Conservation (phyloP, 768 basidiomycete species). For the Hygrophorus russula region DNA sequence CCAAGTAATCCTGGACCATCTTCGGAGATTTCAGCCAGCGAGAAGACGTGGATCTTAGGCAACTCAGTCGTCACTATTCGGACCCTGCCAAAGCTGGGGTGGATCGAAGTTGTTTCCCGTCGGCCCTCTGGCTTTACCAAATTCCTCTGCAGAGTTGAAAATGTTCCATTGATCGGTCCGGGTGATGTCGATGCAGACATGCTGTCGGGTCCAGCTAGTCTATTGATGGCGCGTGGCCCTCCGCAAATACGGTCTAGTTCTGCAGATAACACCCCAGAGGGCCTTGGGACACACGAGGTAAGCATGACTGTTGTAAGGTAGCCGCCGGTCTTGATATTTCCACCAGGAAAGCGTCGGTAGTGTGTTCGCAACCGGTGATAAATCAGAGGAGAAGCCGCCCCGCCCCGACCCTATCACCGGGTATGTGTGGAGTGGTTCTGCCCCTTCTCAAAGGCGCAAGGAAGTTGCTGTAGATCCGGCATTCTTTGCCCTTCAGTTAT, state of each 20-base stretch:
- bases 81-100: slow-evolving; percentile 60
- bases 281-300: slow-evolving; percentile 8
- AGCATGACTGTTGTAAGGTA: slow-evolving; percentile 1
- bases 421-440: slow-evolving; percentile 79
- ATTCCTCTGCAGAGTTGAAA: slow-evolving; percentile 79
- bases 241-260: slow-evolving; percentile 17
- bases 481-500: slow-evolving; percentile 79
- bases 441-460: slow-evolving; percentile 84
- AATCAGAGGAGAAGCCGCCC: slow-evolving; percentile 19
- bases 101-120: slow-evolving; percentile 79
- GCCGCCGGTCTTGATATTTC: slow-evolving; percentile 1
- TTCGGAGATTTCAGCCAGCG: slow-evolving; percentile 30
- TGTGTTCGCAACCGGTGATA: slow-evolving; percentile 13
- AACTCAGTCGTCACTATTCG: slow-evolving; percentile 79
- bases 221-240: slow-evolving; percentile 56
- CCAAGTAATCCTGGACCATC: slow-evolving; percentile 21
- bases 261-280: slow-evolving; percentile 11
- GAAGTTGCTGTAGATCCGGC: slow-evolving; percentile 78
- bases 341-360: slow-evolving; percentile 18
- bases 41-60: slow-evolving; percentile 83
- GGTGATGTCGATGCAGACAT: slow-evolving; percentile 81
- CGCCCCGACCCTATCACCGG: slow-evolving; percentile 69
- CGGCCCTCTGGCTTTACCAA: slow-evolving; percentile 84
- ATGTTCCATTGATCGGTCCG: slow-evolving; percentile 73
- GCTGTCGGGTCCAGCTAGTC: slow-evolving; percentile 56